These are phyloP conservation scores for Coleophoma cylindrospora DNA, from an alignment of 2,329 filamentous ascomycete genomes.

Conservation along the genomic window DNA sequence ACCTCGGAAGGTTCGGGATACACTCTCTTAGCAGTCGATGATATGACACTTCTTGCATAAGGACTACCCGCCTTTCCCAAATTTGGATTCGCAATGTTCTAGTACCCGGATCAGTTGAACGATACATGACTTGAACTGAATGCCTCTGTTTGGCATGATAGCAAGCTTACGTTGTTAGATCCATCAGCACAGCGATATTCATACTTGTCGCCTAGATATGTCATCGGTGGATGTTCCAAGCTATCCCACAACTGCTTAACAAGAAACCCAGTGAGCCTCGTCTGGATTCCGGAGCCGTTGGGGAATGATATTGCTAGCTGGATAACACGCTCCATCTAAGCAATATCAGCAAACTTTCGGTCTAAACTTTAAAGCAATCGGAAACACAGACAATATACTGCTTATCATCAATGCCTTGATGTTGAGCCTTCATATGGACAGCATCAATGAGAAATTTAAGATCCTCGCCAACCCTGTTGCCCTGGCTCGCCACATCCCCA, in stretches of 20 bases:
- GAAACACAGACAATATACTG: too few species aligned
- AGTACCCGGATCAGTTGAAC: neutral
- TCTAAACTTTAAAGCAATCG: too few species aligned
- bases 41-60: slow-evolving; percentile 40
- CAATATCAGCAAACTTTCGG: too few species aligned
- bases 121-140: neutral
- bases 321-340: slow-evolving; percentile 32
- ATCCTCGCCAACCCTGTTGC: too few species aligned
- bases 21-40: neutral
- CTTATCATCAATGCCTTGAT: too few species aligned
- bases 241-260: slow-evolving; percentile 65
- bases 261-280: slow-evolving; percentile 60
- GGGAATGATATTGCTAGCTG: slow-evolving; percentile 62
- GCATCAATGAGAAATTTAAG: too few species aligned
- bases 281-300: slow-evolving; percentile 53
- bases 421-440: too few species aligned
- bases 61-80: slow-evolving; percentile 61
- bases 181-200: slow-evolving; percentile 61
- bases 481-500: too few species aligned
- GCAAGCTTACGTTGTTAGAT: slow-evolving; percentile 44
- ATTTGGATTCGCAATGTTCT: slow-evolving; percentile 55
- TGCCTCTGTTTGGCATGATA: neutral
- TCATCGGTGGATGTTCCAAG: slow-evolving; percentile 64
- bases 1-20: slow-evolving; percentile 55
- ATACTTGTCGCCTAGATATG: slow-evolving; percentile 56